These are phyloP conservation scores for Stephania japonica DNA, from an alignment of 164 flowering plant species.

Conservation along the genomic window DNA sequence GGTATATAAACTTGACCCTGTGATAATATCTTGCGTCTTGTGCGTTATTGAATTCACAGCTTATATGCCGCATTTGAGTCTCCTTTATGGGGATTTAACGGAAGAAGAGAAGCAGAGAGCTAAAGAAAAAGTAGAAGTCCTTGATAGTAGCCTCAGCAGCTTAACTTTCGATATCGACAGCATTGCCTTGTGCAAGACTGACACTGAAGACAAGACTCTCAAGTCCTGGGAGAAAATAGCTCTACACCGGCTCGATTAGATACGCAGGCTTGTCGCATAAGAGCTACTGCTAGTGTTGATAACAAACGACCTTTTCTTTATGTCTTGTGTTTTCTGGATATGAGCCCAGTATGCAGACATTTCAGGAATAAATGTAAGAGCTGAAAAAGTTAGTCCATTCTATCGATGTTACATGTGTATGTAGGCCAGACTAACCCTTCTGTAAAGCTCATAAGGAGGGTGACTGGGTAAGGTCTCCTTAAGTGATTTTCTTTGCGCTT, in stretches of 20 bases:
- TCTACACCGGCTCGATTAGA: constrained; percentile 39
- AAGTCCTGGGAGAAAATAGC: constrained; percentile 83
- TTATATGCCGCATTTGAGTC: constrained; percentile 95
- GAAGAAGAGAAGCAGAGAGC: constrained; percentile 82
- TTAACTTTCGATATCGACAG: constrained; percentile 56
- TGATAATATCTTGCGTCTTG: not conserved
- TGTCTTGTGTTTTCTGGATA: not conserved
- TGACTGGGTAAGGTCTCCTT: too few relatives aligned
- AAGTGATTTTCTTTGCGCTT: too few relatives aligned
- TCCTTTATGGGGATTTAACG: constrained; percentile 70
- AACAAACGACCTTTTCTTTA: not conserved
- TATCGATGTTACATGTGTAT: not conserved
- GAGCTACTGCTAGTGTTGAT: not conserved
- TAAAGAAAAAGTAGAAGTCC: constrained; percentile 48
- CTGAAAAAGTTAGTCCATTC: not conserved
- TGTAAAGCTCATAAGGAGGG: too few relatives aligned
- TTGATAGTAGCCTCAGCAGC: constrained; percentile 45
- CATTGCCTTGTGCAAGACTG: constrained; percentile 68
- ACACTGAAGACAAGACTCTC: constrained; percentile 68
- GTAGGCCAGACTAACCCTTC: not conserved
- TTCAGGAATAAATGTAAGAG: not conserved
- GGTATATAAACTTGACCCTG: not conserved
- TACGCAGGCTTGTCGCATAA: not conserved
- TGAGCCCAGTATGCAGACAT: not conserved
- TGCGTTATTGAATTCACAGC: constrained; percentile 36